Conservation (phyloP, 352 stramenopile genomes). For the Phytophthora macrochlamydospora region DNA sequence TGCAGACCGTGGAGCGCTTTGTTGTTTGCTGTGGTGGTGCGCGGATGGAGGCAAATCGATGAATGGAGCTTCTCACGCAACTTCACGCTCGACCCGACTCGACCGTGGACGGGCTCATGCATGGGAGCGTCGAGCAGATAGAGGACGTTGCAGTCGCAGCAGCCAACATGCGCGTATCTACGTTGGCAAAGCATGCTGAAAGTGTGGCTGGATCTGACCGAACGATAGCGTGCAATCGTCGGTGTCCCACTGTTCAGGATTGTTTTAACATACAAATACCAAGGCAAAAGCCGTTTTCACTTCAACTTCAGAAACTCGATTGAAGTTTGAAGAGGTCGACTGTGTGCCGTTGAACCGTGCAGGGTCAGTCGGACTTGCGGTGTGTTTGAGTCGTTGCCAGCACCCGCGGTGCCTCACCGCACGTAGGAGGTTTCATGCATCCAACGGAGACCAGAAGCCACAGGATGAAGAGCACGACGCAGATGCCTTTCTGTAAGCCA, state of each 20-base stretch:
- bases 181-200: not conserved
- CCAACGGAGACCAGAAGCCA: not conserved
- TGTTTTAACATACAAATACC: too few relatives aligned
- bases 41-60: not conserved
- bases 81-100: not conserved
- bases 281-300: too few relatives aligned
- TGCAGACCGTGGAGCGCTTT: not conserved
- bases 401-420: not conserved
- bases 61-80: not conserved
- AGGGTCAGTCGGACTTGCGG: too few relatives aligned
- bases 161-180: conserved; percentile 2
- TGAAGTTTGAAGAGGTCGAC: too few relatives aligned
- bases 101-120: not conserved
- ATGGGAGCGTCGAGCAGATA: not conserved
- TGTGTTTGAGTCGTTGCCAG: too few relatives aligned
- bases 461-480: not conserved
- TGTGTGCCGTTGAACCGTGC: too few relatives aligned
- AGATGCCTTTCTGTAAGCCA: not conserved
- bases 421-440: not conserved
- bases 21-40: not conserved
- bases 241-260: not conserved
- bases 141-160: conserved; percentile 1
- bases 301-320: too few relatives aligned
- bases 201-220: not conserved
- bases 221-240: conserved; percentile 3